Base-by-base conservation (phyloP, 2,329 filamentous ascomycete species). In the Alternaria triticina region DNA sequence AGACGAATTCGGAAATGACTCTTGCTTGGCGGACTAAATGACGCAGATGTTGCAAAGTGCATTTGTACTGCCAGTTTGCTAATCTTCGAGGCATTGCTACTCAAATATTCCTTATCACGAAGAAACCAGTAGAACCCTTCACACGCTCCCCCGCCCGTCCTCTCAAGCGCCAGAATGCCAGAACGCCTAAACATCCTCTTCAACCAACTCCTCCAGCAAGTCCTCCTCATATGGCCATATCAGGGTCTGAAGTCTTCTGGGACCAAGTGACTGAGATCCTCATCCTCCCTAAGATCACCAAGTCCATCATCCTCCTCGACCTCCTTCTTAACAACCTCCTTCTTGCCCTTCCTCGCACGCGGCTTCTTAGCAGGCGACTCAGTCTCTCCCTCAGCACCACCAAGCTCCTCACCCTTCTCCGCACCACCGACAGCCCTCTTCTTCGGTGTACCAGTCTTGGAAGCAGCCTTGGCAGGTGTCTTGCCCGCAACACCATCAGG, bases 81-180 rank as follows among this genome's bases (percentile, higher is more conserved):
- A n/a, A 40, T 40, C 15, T 3, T n/a, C n/a, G 36, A 40, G 15
- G 36, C 36, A 40, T 15, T 40, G 13, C 7, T 22, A 22, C 28
- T n/a, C 28, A 15, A 3, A 51, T 3, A 8, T 7, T 7, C 0
- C 36, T 0, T 4, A 33, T 20, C 3, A 22, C 4, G 28, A 10
- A 20, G 28, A 15, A 15, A 15, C 4, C 28, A 23, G 12, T 9
- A 33, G 4, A 12, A 0, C 7, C 5, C 49, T 5, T 8, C 8
- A 11, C 0, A 1, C 17, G 11, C 17, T 28, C 28, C 6, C 2
- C 4, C 3, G 3, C 10, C 10, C 1, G 6, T 6, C 1, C 25
- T 17, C 28, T 6, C n/a, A 30, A 3, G 5, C 6, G 10, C 6
- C 15, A n/a, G n/a, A n/a, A n/a, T n/a, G n/a, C n/a, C 27, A 50